These are phyloP conservation scores for Volvox africanus DNA, from an alignment of 139 green algal genomes.

Conservation along the genomic window DNA sequence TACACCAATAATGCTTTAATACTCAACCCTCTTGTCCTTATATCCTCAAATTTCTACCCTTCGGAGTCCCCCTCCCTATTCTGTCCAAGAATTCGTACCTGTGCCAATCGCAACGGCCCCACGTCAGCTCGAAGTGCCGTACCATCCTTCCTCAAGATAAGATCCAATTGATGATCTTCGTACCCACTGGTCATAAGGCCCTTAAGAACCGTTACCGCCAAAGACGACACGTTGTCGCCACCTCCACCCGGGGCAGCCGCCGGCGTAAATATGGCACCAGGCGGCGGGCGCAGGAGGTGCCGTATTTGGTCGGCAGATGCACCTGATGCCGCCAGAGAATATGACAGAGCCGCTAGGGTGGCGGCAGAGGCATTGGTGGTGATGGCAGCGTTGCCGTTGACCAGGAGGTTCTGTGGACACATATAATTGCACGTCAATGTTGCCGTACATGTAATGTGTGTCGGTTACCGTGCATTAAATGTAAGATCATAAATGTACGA, in stretches of 20 bases:
- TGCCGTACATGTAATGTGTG: no score
- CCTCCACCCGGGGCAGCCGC: background rate
- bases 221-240: no score
- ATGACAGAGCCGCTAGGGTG: background rate
- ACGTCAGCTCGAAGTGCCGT: constrained; percentile 26
- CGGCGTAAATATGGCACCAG: background rate
- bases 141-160: background rate
- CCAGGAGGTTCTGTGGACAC: background rate
- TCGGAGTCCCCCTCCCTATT: no score
- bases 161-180: background rate
- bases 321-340: constrained; percentile 5
- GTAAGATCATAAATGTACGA: no score
- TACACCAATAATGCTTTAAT: no score
- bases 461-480: no score
- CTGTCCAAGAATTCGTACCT: background rate
- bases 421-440: no score
- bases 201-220: background rate
- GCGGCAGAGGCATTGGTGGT: background rate
- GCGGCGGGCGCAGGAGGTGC: constrained; percentile 16
- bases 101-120: constrained; percentile 31
- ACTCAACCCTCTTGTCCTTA: no score
- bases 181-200: constrained; percentile 9
- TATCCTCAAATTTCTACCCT: no score
- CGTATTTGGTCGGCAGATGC: constrained; percentile 30
- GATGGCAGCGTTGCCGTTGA: background rate